Evolutionary conservation across 306 rosid species (phyloP), one percentile per base, ranked within the genome.

Genomic region (Abrus precatorius): DNA sequence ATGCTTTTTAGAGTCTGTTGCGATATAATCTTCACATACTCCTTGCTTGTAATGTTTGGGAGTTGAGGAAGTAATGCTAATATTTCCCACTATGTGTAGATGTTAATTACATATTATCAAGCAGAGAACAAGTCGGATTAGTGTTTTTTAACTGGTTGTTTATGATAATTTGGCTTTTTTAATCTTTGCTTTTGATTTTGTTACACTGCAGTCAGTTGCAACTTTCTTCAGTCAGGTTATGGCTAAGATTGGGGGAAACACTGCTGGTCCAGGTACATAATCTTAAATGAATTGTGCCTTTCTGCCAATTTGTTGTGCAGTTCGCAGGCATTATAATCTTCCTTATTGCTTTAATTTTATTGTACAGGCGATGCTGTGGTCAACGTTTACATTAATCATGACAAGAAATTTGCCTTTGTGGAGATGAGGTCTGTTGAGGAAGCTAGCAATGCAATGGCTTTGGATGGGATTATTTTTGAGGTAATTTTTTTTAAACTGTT

Each of bases 341-440:
- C 40, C 12, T 40, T 28, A 57, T 72, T 74, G n/a, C 6, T 76
- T 72, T 59, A 7, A 62, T 41, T 53, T 64, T 14, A 11, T 77
- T 50, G 63, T 85, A 71, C 81, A 95, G 99, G 99, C 52, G 99
- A 95, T 87, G 99, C 99, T 9, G 99, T 95, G 70, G 99, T 95
- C 38, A 95, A 95, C 85, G 99, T 95, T 27, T 95, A 95, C 85
- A 95, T 95, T 49, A 95, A 95, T 88, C 99, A 95, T 87, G 99
- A 95, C 82, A 95, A 95, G 88, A 95, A 95, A 85, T 95, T 95
- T 68, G 99, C 99, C 40, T 95, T 95, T 41, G 99, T 95, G 74
- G 99, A 95, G 85, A 95, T 95, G 99, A 90, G 99, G 87, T 95
- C 99, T 41, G 99, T 95, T 76, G 99, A 95, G 86, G 99, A 95